Percentiles rank a stretch among this genome's conserved stretches.
These are phyloP conservation scores for Chaetomiaceae sp. DNA, from an alignment of 2,329 filamentous ascomycete genomes.

Conservation along the genomic window DNA sequence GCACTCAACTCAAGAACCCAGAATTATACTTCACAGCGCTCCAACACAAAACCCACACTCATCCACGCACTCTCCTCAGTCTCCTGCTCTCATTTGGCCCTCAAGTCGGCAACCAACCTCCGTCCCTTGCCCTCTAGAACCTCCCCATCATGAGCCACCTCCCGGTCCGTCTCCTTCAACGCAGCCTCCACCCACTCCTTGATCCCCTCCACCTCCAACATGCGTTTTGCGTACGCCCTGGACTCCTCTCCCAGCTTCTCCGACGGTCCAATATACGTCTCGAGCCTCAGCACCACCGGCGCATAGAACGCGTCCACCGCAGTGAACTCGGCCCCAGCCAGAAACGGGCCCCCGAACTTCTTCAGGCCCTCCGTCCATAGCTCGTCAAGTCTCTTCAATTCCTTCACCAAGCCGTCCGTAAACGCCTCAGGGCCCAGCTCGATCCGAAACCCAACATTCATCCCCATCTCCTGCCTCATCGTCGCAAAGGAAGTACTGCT, in stretches of 20 bases:
- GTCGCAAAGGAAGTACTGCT: conserved; percentile 40
- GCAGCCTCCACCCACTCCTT: conserved; percentile 38
- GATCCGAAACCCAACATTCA: conserved; percentile 40
- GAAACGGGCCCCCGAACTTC: conserved; percentile 40
- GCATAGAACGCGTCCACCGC: conserved; percentile 41
- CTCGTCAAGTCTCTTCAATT: conserved; percentile 35
- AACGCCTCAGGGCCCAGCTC: conserved; percentile 27
- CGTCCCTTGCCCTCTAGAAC: conserved; percentile 32
- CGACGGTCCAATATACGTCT: conserved; percentile 35
- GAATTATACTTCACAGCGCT: too few species aligned
- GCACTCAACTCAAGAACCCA: too few species aligned
- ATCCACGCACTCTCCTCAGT: neutral
- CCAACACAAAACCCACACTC: too few species aligned
- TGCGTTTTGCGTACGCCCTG: conserved; percentile 33
- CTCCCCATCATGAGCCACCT: conserved; percentile 37
- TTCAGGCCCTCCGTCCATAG: conserved; percentile 38
- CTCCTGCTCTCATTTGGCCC: conserved; percentile 7
- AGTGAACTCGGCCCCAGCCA: conserved; percentile 37
- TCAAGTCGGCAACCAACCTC: conserved; percentile 20
- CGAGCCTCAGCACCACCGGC: conserved; percentile 37
- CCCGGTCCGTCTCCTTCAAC: conserved; percentile 36
- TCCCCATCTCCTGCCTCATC: conserved; percentile 40
- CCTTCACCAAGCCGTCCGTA: conserved; percentile 30
- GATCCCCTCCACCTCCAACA: conserved; percentile 35
- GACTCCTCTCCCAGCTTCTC: conserved; percentile 29